Evolutionary conservation across 2,329 filamentous ascomycete genomes (phyloP), one percentile per base, ranked within the genome.

Genomic region (Penicillium verrucosum): DNA sequence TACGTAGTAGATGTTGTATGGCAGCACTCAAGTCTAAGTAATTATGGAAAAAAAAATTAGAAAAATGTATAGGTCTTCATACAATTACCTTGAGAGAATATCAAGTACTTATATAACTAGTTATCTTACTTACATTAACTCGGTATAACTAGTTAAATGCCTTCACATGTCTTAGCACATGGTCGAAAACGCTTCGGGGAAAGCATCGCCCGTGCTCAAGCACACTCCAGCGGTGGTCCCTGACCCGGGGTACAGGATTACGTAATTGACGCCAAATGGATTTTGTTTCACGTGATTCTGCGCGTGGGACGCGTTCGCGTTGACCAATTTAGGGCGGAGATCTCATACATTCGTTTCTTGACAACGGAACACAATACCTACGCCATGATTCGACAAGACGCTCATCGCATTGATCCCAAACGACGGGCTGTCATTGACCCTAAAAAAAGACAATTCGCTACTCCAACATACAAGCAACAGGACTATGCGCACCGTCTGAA

Each of bases 401-500:
- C 65, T 37, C 67, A 70, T 57, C 70, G 77, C 27, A 74, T 79
- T 55, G 78, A 80, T 54, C 71, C 88, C 3, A 97, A 97, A 76
- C 80, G 90, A 69, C 89, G 92, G 63, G 85, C 87, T 60, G 82
- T 85, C 46, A 77, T 93, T 66, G 89, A 96, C 72, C 80, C 89
- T 70, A 89, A 90, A 68, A 95, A 92, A 77, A 89, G 87, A 72
- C 92, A 96, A 73, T 97, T 97, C 71, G 89, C 89, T 56, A 82
- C 85, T 21, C 84, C 90, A 18, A 80, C 82, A 54, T 96, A 87
- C 80, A 87, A 90, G 73, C 86, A 91, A 63, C 82, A 88, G 55
- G 82, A 88, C 42, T 99, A 97, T 72, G 85, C 88, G 14, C 83
- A 93, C 74, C 88, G 92, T 55, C 84, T 99, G 69, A 99, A 95